phyloP scores from a whole-genome alignment of 805 yeast species.

The Teunomyces lycoperdinae region DNA sequence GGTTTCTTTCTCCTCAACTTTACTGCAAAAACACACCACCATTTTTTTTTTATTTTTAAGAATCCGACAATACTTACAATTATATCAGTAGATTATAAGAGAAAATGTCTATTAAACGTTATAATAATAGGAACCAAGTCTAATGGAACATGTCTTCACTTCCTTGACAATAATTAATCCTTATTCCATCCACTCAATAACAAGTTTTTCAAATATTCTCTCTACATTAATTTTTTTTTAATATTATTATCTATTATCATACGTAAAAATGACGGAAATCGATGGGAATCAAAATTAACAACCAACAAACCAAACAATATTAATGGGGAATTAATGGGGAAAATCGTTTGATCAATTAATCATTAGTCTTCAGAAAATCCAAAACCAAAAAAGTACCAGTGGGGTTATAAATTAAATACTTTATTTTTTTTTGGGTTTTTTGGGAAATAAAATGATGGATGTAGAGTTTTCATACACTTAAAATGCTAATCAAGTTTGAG shows the following conservation, averaged over 20 bases:
- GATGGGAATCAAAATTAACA: conserved; percentile 2
- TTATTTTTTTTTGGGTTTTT: conserved; percentile 1
- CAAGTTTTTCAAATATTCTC: not conserved
- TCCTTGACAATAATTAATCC: too few species aligned
- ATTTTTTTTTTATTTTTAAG: not conserved
- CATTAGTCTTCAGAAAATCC: conserved; percentile 4
- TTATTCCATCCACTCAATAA: not conserved
- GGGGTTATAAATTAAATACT: not conserved
- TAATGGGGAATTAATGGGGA: conserved; percentile 4
- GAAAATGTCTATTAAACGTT: too few species aligned
- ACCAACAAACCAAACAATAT: conserved; percentile 1
- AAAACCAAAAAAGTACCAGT: not conserved
- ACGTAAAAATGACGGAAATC: conserved; percentile 2
- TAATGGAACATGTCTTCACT: too few species aligned
- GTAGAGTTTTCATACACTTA: not conserved
- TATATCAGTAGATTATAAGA: too few species aligned
- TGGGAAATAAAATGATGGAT: conserved; percentile 2
- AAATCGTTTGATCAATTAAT: conserved; percentile 3
- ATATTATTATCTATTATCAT: conserved; percentile 4
- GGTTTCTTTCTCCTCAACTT: not conserved
- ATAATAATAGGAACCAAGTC: too few species aligned
- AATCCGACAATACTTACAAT: not conserved
- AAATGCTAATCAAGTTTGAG: not conserved
- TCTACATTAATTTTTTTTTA: not conserved
- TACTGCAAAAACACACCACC: not conserved